A percentile compares a stretch with the other conserved stretches of the same genome.
Conservation (phyloP, 345 rosid genomes). For the Toxicodendron radicans region DNA sequence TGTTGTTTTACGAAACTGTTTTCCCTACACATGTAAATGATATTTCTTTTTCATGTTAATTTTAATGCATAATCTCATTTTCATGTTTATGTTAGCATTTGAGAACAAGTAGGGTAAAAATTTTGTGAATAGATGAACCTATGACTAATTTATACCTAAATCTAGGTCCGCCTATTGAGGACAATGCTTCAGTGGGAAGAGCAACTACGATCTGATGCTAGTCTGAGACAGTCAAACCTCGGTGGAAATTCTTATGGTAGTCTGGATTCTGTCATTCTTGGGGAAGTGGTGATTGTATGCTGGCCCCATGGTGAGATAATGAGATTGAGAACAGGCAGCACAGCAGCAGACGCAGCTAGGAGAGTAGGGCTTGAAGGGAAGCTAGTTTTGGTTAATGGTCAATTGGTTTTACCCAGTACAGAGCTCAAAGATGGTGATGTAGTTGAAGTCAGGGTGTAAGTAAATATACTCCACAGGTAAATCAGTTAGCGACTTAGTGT, state of each 20-base stretch:
- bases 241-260: constrained; percentile 4
- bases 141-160: not conserved
- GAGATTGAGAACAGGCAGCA: constrained; percentile 64
- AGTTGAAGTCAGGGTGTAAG: constrained; percentile 55
- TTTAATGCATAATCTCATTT: not conserved
- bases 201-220: constrained; percentile 51
- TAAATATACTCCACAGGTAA: constrained; percentile 17
- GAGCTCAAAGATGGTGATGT: constrained; percentile 74
- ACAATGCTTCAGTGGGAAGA: constrained; percentile 80
- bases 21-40: not conserved
- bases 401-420: constrained; percentile 55
- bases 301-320: constrained; percentile 72
- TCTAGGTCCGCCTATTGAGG: constrained; percentile 61
- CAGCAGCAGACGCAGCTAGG: constrained; percentile 76
- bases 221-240: constrained; percentile 30
- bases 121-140: not conserved
- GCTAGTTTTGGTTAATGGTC: constrained; percentile 62
- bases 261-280: constrained; percentile 32
- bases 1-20: not conserved
- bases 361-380: constrained; percentile 63
- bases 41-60: not conserved
- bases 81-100: not conserved
- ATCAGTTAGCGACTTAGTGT: not conserved
- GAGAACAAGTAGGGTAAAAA: not conserved
- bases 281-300: constrained; percentile 64